Base-by-base conservation (phyloP, 441 rosid species). In the Populus hybrid region DNA sequence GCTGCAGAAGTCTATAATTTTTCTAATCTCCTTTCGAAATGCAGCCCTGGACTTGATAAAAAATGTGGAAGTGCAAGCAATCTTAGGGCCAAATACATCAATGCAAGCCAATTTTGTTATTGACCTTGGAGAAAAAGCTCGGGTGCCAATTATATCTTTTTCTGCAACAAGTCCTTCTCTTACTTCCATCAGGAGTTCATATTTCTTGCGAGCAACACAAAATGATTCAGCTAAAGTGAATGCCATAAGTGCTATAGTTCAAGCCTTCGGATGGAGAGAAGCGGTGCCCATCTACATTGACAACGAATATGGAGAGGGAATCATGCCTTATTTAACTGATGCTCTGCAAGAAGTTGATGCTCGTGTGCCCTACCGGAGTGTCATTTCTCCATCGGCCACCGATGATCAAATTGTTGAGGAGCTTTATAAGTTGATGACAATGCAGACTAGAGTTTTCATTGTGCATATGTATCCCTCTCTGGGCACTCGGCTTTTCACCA, bases 101-200 rank as follows among this genome's bases (percentile, higher is more conserved):
- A 79, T 71, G 79, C 88, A 88, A 42, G 85, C 93, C 26, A 79
- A 77, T 69, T 88, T 91, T 61, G n/a, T 89, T 9, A 84, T 84
- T 30, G 75, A 81, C 7, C 84, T 89, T 0, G 84, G 89, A 34
- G 38, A 78, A 70, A 83, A 86, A 76, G 78, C 92, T 16, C 80
- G 40, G 2, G 90, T 91, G 18, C 93, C 92, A 9, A 32, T 91
- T 63, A 42, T 91, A 21, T 81, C 95, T 6, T 89, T 82, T 66
- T 84, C 93, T 5, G 91, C 89, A 6, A 79, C 91, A 24, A 91
- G 90, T 75, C 91, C 93, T 9, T 81, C 81, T 59, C 90, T 89
- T 4, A 38, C 73, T 36, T 84, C 90, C 7, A 57, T 70, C 4
- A 73, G 82, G 23, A 86, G 82, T 75, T 83, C 90, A 7, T 93